Conservation (phyloP, 768 basidiomycete species). For the Holtermannia corniformis region DNA sequence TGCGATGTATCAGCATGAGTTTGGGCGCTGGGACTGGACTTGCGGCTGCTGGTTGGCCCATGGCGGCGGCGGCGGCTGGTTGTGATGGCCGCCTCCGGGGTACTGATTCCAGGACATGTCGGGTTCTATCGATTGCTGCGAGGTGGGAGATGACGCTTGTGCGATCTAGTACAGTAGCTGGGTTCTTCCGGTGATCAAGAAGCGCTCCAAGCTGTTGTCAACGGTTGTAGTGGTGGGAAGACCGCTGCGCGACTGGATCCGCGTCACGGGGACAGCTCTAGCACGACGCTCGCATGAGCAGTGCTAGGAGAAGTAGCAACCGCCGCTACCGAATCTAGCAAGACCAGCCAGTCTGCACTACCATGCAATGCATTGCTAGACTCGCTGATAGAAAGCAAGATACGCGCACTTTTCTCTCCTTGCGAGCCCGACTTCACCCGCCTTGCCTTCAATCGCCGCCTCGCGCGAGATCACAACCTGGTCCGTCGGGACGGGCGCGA, state of each 20-base stretch:
- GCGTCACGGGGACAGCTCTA: too few species aligned
- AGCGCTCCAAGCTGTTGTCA: too few species aligned
- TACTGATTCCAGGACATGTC: slow-evolving; percentile 36
- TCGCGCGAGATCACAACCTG: slow-evolving; percentile 50
- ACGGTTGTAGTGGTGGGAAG: too few species aligned
- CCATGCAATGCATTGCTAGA: slow-evolving; percentile 36
- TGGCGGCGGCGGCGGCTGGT: slow-evolving; percentile 17
- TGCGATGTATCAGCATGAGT: background rate
- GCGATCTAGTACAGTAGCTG: too few species aligned
- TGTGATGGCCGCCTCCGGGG: slow-evolving; percentile 27
- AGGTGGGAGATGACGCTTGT: too few species aligned
- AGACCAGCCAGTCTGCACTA: too few species aligned
- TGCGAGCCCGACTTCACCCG: slow-evolving; percentile 40
- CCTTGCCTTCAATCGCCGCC: slow-evolving; percentile 50
- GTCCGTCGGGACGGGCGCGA: slow-evolving; percentile 56
- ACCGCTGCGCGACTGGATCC: too few species aligned
- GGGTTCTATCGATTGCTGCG: too few species aligned
- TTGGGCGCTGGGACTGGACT: background rate
- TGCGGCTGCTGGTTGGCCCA: slow-evolving; percentile 4
- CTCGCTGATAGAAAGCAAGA: slow-evolving; percentile 69
- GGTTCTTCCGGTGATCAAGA: too few species aligned
- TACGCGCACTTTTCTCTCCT: slow-evolving; percentile 68
- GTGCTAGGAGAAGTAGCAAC: too few species aligned
- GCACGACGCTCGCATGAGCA: too few species aligned
- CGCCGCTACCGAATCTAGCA: too few species aligned